Evolutionary conservation across 306 rosid genomes (phyloP), one percentile per base, ranked within the genome.

Genomic region (Clitoria ternatea): DNA sequence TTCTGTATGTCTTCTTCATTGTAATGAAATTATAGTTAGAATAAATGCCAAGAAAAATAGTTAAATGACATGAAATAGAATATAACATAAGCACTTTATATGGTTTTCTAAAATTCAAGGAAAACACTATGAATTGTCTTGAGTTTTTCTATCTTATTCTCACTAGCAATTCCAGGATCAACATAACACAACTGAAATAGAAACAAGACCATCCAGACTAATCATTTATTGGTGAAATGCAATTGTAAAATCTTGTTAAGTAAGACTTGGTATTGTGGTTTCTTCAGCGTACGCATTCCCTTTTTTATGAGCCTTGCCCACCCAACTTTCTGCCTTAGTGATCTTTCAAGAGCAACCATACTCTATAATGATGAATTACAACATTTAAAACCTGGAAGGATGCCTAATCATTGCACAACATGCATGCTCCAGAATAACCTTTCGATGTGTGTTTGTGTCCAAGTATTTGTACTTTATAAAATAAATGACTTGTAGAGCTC

Each of bases 241-340:
- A 76, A 53, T 20, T 19, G n/a, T 8, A 63, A 23, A 15, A 43
- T 42, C 45, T 61, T 40, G 13, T 7, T 50, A 66, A 62, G 27
- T 23, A n/a, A 62, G 70, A 90, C 98, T 93, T 88, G 96, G 77
- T 88, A 88, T 33, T 92, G 90, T 13, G 91, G 85, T 86, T 85
- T 84, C 81, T 79, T 86, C 69, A 92, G 84, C 3, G 91, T 86
- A 75, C 84, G 90, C 82, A 80, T 63, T 44, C 90, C 97, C 81
- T 87, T 85, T 81, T 86, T 92, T 29, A 90, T 69, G 53, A 78
- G 82, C 71, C 74, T 81, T 76, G 88, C 85, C 98, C 96, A 92
- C 60, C 91, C 88, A 33, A 32, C 75, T 67, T 86, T 86, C 54
- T 69, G 82, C 73, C 60, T 70, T 4, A 90, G 86, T 3, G 86